Evolutionary conservation across 345 rosid genomes (phyloP), one percentile per base, ranked within the genome.

Genomic region (Raphanus raphanistrum): DNA sequence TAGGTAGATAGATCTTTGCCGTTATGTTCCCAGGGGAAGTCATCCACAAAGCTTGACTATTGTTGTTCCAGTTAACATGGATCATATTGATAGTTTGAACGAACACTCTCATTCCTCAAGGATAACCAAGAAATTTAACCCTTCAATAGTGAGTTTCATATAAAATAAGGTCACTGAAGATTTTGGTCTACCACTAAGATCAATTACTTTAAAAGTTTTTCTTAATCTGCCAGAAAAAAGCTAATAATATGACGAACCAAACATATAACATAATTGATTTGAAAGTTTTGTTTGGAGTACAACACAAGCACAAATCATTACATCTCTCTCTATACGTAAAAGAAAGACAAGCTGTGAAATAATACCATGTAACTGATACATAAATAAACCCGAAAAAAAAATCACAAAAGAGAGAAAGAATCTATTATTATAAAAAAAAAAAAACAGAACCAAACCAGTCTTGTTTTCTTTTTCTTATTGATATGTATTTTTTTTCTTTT

Each of bases 301-400:
- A 79, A 79, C 28, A 66, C 54, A 78, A 78, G 68, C 16, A 74
- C 62, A 75, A 70, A 74, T 75, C 75, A 80, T 50, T 50, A n/a
- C 55, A 50, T 50, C n/a, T 70, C n/a, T 70, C 26, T 67, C 15
- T 69, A 69, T 74, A 78, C 73, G 69, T 74, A 55, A 64, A 67
- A 54, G 25, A 41, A 79, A 74, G 68, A 64, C 79, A 80, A 74
- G 68, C 4, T 70, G 57, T 70, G 59, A 57, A 75, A 63, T 63
- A 45, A 75, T 26, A 80, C 64, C 65, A 50, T n/a, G 55, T 50
- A 50, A 16, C 13, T 45, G 16, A 45, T 4, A 50, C 4, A 50
- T 50, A 50, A 43, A 11, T 11, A 43, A 45, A 45, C 54, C 17
- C 55, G 8, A 50, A 50, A 15, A 21, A 21, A 21, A 50, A 50